These are phyloP conservation scores for Brasenia schreberi DNA, from an alignment of 164 flowering plant genomes.

Conservation along the genomic window DNA sequence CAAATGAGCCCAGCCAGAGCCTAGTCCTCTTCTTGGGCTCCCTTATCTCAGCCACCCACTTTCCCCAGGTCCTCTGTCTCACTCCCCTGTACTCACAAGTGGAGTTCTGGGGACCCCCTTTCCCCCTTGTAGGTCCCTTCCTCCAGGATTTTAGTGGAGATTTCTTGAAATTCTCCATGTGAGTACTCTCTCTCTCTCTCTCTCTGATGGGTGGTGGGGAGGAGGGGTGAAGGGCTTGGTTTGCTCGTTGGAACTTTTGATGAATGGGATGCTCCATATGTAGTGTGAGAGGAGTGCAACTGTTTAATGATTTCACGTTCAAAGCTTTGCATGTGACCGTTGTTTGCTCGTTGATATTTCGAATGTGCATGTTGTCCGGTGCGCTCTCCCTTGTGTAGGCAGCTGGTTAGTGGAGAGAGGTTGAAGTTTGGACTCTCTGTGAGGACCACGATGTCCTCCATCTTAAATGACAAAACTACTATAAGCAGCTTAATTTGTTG, in stretches of 20 bases:
- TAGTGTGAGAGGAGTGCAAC: background rate
- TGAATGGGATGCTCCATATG: background rate
- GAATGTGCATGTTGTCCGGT: too few species aligned
- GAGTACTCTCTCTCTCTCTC: background rate
- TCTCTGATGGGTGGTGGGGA: background rate
- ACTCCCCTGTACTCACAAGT: constrained; percentile 87
- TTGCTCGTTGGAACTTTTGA: background rate
- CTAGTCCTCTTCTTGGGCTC: constrained; percentile 95
- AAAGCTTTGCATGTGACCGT: background rate
- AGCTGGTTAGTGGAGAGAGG: background rate
- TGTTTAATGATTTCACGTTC: background rate
- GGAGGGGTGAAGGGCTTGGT: background rate
- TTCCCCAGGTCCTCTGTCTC: constrained; percentile 95
- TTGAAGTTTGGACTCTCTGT: background rate
- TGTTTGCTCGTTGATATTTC: background rate
- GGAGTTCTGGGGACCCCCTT: constrained; percentile 95
- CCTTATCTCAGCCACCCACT: constrained; percentile 98
- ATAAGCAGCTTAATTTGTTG: too few species aligned
- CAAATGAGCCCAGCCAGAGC: constrained; percentile 91
- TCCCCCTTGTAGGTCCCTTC: constrained; percentile 93
- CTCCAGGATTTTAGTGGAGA: constrained; percentile 76
- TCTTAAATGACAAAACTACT: too few species aligned
- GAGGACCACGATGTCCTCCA: background rate
- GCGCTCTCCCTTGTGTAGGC: too few species aligned
- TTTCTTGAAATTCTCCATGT: constrained; percentile 53